A percentile compares a stretch with the other conserved stretches of the same genome.
Conservation (phyloP, 2,329 filamentous ascomycete species). For the Aspergillus sojae region DNA sequence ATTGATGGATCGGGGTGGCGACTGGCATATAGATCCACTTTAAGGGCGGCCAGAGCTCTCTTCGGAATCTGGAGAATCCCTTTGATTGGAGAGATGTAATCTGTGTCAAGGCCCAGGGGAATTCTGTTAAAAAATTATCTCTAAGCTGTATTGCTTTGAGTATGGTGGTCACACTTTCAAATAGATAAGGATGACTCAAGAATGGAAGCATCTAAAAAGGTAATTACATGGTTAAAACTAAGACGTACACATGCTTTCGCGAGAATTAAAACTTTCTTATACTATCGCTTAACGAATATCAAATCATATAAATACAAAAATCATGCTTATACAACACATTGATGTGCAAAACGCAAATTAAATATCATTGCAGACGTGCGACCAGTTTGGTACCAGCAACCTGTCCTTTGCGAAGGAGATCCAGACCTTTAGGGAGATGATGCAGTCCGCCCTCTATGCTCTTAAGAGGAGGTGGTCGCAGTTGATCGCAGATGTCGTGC, state of each 20-base stretch:
- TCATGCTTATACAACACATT: neutral
- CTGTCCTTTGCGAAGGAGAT: neutral
- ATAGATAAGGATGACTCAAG: neutral
- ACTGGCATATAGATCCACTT: neutral
- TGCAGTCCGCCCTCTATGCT: neutral
- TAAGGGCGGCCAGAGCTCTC: neutral
- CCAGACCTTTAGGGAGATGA: neutral
- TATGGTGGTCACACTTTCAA: neutral
- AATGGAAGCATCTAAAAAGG: neutral
- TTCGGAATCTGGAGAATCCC: no score
- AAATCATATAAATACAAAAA: neutral
- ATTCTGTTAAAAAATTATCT: neutral
- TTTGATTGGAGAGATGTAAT: no score
- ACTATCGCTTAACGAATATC: neutral
- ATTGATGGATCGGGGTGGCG: neutral
- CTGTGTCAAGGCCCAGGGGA: no score
- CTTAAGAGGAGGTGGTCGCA: neutral
- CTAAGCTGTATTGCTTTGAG: neutral
- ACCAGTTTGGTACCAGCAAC: neutral
- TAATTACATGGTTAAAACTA: no score
- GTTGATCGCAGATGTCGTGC: neutral
- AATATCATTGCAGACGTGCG: neutral
- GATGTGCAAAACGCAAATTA: neutral
- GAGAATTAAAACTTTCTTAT: neutral
- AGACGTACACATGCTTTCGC: no score